A percentile compares a stretch with the other conserved stretches of the same genome.
These are phyloP conservation scores for Histomonas meleagridis DNA, from an alignment of 208 protist genomes.

Conservation along the genomic window DNA sequence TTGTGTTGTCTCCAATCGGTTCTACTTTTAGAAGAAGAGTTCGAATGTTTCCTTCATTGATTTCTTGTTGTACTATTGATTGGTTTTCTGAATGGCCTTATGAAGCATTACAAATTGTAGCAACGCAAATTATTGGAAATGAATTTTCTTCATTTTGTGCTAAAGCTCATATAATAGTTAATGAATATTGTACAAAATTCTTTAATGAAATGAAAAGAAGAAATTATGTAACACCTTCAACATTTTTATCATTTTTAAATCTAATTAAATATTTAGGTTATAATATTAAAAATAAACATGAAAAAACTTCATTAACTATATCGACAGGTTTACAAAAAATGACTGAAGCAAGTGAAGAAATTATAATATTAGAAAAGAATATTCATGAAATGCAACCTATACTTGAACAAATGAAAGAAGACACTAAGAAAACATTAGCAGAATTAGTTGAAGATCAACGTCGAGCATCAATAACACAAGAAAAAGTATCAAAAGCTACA, in stretches of 20 bases:
- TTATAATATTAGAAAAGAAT: conserved; percentile 78
- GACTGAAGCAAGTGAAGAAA: conserved; percentile 70
- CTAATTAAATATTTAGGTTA: conserved; percentile 51
- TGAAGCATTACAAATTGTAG: conserved; percentile 73
- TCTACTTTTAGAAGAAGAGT: conserved; percentile 75
- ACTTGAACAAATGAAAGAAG: conserved; percentile 70
- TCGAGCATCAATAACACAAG: conserved; percentile 59
- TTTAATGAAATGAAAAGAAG: conserved; percentile 72
- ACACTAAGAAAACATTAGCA: conserved; percentile 74
- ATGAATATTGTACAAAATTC: conserved; percentile 60
- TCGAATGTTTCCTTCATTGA: conserved; percentile 85
- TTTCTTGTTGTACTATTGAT: conserved; percentile 91
- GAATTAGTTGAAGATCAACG: conserved; percentile 71
- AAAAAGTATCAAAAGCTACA: conserved; percentile 65
- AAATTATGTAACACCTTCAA: conserved; percentile 84
- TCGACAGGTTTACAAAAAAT: conserved; percentile 74
- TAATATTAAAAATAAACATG: not conserved
- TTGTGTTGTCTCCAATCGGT: conserved; percentile 82
- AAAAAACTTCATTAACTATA: conserved; percentile 44
- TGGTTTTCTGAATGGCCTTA: conserved; percentile 86
- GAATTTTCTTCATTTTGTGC: conserved; percentile 71
- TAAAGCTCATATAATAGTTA: conserved; percentile 61
- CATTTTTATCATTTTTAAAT: conserved; percentile 76
- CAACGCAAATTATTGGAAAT: conserved; percentile 47
- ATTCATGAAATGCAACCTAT: conserved; percentile 78